Percentiles rank a stretch among this genome's conserved stretches.
Conservation (phyloP, 202 grass and related monocot species). For the Elaeis oleifera region DNA sequence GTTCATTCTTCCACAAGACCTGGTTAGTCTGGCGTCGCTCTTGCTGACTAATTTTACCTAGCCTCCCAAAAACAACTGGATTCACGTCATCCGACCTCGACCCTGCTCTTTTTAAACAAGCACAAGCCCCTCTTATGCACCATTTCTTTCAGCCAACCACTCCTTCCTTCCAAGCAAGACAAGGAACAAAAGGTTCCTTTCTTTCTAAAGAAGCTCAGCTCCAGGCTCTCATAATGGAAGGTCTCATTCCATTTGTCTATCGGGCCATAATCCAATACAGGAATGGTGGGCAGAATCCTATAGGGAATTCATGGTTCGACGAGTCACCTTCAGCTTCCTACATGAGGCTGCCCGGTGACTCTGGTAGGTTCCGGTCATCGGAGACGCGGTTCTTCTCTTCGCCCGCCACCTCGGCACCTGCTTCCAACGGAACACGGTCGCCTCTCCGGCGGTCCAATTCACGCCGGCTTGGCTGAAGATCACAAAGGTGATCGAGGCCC, state of each 20-base stretch:
- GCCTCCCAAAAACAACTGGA: neutral
- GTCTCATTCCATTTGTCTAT: slow-evolving; percentile 64
- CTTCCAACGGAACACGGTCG: too few relatives aligned
- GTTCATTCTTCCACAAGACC: too few relatives aligned
- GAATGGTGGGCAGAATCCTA: slow-evolving; percentile 23
- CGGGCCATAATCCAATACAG: slow-evolving; percentile 39
- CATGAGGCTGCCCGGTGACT: slow-evolving; percentile 31
- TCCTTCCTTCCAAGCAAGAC: neutral
- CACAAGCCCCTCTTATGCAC: neutral
- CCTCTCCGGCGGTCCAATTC: too few relatives aligned
- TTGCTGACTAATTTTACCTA: neutral
- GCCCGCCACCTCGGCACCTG: too few relatives aligned
- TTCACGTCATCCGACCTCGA: neutral
- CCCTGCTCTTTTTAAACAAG: slow-evolving; percentile 18
- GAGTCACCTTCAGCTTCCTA: slow-evolving; percentile 42
- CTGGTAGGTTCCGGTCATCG: neutral
- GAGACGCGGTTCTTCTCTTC: too few relatives aligned
- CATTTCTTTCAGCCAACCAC: slow-evolving; percentile 2
- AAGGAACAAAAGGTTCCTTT: neutral
- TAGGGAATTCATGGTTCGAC: slow-evolving; percentile 24
- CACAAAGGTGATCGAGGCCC: too few relatives aligned
- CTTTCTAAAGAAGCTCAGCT: neutral
- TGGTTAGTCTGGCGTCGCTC: neutral
- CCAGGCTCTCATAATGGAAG: slow-evolving; percentile 40
- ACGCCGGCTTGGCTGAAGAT: too few relatives aligned